A percentile compares a stretch with the other conserved stretches of the same genome.
Conservation (phyloP, 306 rosid genomes). For the Corylus avellana region DNA sequence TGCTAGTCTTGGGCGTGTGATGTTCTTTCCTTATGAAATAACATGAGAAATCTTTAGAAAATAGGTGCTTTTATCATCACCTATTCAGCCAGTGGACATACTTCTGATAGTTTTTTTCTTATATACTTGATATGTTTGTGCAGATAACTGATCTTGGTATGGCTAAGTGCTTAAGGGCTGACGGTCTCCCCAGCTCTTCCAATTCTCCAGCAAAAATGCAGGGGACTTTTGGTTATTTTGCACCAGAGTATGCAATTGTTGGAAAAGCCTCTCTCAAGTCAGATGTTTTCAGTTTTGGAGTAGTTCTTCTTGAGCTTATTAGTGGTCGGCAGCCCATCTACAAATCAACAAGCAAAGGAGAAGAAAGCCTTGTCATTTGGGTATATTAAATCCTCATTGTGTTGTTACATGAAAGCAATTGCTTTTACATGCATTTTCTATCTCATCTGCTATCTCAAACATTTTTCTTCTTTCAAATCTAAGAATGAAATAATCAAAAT, state of each 20-base stretch:
- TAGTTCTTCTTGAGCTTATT: constrained; percentile 95
- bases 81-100: constrained; percentile 4
- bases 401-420: neutral
- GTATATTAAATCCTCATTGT: constrained; percentile 36
- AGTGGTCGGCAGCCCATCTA: constrained; percentile 86
- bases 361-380: constrained; percentile 98
- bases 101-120: neutral
- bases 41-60: neutral
- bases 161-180: constrained; percentile 77
- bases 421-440: neutral
- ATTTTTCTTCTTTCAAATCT: neutral
- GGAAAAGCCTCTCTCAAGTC: constrained; percentile 92
- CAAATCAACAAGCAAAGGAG: constrained; percentile 62
- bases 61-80: constrained; percentile 4
- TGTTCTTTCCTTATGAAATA: neutral
- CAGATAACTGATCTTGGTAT: constrained; percentile 98
- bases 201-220: constrained; percentile 92
- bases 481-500: neutral
- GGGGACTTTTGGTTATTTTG: constrained; percentile 99
- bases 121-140: constrained; percentile 20
- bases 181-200: constrained; percentile 72
- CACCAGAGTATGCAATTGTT: constrained; percentile 91
- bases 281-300: constrained; percentile 95
- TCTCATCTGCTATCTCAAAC: neutral
- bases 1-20: neutral